phyloP scores from a whole-genome alignment of 495 filamentous ascomycete genomes.

The Neurospora terricola region DNA sequence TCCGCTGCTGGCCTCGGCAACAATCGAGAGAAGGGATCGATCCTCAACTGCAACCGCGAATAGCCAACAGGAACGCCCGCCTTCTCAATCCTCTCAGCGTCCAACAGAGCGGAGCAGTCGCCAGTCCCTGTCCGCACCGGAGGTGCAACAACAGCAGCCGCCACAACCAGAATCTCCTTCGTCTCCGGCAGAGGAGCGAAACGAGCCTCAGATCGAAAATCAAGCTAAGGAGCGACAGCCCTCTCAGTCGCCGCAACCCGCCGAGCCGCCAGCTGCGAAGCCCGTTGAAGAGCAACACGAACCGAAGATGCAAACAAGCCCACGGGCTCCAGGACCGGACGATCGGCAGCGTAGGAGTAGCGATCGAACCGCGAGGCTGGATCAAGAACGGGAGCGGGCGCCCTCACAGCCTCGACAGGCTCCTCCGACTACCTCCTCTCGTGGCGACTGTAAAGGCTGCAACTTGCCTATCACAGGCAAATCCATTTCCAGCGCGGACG shows the following conservation, averaged over 20 bases:
- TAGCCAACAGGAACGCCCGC: neutral
- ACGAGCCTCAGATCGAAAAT: neutral
- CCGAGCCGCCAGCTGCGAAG: neutral
- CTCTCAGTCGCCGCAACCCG: neutral
- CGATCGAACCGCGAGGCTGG: neutral
- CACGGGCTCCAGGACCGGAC: neutral
- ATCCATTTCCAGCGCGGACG: slow-evolving; percentile 87
- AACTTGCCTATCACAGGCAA: slow-evolving; percentile 71
- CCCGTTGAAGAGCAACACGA: neutral
- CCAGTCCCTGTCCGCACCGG: neutral
- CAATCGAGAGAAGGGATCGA: neutral
- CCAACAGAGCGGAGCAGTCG: slow-evolving; percentile 3
- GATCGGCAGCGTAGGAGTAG: neutral
- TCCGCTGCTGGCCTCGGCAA: neutral
- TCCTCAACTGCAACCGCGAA: neutral
- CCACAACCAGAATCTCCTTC: neutral
- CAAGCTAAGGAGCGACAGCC: neutral
- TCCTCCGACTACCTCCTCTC: slow-evolving; percentile 21
- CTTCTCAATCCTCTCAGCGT: neutral
- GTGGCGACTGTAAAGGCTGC: slow-evolving; percentile 80
- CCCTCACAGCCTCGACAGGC: slow-evolving; percentile 11
- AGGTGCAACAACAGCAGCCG: neutral
- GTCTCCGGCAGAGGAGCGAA: slow-evolving; percentile 11
- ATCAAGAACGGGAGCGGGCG: neutral
- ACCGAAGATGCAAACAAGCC: neutral